phyloP scores from a whole-genome alignment of 768 basidiomycete species.

The Butyriboletus loyo region DNA sequence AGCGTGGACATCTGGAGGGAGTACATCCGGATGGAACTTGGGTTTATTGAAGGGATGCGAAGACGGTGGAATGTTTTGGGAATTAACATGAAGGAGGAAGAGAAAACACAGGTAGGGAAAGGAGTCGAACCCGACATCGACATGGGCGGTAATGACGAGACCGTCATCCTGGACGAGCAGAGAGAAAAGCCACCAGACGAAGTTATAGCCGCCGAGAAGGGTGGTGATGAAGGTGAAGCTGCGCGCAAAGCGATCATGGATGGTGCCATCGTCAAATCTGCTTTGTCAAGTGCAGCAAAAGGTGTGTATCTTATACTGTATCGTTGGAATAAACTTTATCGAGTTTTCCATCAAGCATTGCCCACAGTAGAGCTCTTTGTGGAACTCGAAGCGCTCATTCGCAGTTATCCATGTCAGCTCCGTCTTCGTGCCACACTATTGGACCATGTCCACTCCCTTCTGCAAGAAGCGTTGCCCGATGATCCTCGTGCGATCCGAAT shows the following conservation, averaged over 20 bases:
- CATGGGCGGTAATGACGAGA: constrained; percentile 9
- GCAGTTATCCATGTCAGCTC: constrained; percentile 40
- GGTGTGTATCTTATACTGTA: constrained; percentile 42
- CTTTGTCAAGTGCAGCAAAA: constrained; percentile 71
- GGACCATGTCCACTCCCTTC: constrained; percentile 41
- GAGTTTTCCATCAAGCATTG: constrained; percentile 31
- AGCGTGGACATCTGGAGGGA: constrained; percentile 82
- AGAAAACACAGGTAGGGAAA: constrained; percentile 11
- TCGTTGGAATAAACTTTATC: constrained; percentile 11
- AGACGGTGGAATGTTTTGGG: constrained; percentile 81
- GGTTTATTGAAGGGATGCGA: constrained; percentile 76
- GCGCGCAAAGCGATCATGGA: constrained; percentile 69
- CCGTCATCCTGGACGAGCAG: constrained; percentile 21
- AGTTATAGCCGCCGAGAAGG: constrained; percentile 33
- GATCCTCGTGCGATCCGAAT: constrained; percentile 39
- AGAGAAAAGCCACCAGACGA: constrained; percentile 24
- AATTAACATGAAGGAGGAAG: constrained; percentile 35
- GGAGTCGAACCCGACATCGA: constrained; percentile 27
- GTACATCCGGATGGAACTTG: constrained; percentile 87
- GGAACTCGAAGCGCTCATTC: constrained; percentile 41
- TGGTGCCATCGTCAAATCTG: constrained; percentile 76
- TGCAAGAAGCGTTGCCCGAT: constrained; percentile 36
- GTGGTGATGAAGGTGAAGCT: constrained; percentile 46
- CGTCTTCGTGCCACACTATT: constrained; percentile 40
- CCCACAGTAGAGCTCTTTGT: constrained; percentile 41